phyloP scores from a whole-genome alignment of 805 yeast species.

The Sporopachydermia lactativora region DNA sequence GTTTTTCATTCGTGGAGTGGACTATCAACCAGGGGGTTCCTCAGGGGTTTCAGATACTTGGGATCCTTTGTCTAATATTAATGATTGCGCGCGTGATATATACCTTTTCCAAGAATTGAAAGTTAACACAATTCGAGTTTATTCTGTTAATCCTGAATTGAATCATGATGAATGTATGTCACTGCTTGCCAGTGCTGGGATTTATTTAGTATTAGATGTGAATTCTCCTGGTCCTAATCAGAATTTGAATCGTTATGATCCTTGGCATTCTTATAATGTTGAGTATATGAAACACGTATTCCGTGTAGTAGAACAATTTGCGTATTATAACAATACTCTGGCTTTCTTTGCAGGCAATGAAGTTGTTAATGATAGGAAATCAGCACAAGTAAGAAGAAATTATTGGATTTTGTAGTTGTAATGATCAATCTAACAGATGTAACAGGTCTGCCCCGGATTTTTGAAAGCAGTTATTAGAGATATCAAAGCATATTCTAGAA shows the following conservation, averaged over 20 bases:
- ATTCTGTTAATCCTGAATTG: conserved; percentile 69
- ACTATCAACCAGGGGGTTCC: conserved; percentile 94
- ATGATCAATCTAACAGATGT: too few species aligned
- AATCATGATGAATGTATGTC: conserved; percentile 89
- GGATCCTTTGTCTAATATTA: conserved; percentile 71
- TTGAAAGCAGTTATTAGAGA: conserved; percentile 72
- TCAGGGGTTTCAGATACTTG: conserved; percentile 37
- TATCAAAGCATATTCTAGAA: conserved; percentile 54
- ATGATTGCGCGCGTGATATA: conserved; percentile 70
- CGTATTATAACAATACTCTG: conserved; percentile 75
- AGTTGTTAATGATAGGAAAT: conserved; percentile 63
- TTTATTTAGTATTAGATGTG: conserved; percentile 82
- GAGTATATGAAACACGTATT: conserved; percentile 64
- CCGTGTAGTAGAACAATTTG: conserved; percentile 66
- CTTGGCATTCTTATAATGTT: conserved; percentile 75
- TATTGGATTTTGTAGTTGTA: neutral
- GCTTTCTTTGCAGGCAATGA: conserved; percentile 93
- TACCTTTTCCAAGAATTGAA: conserved; percentile 71
- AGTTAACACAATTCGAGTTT: conserved; percentile 76
- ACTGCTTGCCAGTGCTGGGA: conserved; percentile 79
- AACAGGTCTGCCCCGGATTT: conserved; percentile 47
- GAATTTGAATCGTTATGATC: conserved; percentile 81
- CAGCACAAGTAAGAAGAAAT: conserved; percentile 25
- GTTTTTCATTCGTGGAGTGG: conserved; percentile 79
- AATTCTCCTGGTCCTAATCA: conserved; percentile 73